These are phyloP conservation scores for Luffa aegyptiaca DNA, from an alignment of 306 rosid species.

Conservation along the genomic window DNA sequence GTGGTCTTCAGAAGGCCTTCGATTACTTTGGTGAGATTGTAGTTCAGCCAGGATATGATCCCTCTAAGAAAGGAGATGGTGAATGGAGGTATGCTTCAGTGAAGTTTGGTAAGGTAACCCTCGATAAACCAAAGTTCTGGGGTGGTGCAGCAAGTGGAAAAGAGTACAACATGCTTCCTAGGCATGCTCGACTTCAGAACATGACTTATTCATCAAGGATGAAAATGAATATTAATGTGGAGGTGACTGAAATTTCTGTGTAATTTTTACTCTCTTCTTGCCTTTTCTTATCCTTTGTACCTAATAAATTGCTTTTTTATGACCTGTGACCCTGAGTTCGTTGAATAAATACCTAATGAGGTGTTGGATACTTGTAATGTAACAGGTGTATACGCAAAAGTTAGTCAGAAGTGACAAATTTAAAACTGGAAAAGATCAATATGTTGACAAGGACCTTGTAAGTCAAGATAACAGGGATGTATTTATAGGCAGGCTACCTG, in stretches of 20 bases:
- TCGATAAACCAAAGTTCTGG: constrained; percentile 66
- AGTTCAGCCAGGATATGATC: constrained; percentile 74
- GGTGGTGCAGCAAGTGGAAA: constrained; percentile 46
- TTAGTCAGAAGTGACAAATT: constrained; percentile 67
- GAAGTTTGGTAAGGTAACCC: constrained; percentile 58
- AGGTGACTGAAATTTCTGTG: constrained; percentile 35
- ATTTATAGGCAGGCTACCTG: constrained; percentile 68
- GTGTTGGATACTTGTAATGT: constrained; percentile 18
- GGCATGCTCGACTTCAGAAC: constrained; percentile 87
- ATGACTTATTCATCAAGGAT: constrained; percentile 81
- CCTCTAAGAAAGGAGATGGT: constrained; percentile 65
- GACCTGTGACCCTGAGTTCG: not conserved
- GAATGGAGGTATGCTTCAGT: constrained; percentile 69
- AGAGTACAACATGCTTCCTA: constrained; percentile 65
- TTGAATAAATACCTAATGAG: not conserved
- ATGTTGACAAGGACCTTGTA: constrained; percentile 23
- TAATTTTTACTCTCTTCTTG: not conserved
- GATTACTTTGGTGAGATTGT: constrained; percentile 55
- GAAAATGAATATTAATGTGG: constrained; percentile 35
- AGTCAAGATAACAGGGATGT: constrained; percentile 42
- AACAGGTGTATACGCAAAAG: constrained; percentile 46
- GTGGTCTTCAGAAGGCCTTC: constrained; percentile 49
- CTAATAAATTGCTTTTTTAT: not conserved
- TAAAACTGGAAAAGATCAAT: constrained; percentile 65
- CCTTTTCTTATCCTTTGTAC: not conserved